Base-by-base conservation (phyloP, 2,329 filamentous ascomycete genomes). In the Sphaerulina musiva region DNA sequence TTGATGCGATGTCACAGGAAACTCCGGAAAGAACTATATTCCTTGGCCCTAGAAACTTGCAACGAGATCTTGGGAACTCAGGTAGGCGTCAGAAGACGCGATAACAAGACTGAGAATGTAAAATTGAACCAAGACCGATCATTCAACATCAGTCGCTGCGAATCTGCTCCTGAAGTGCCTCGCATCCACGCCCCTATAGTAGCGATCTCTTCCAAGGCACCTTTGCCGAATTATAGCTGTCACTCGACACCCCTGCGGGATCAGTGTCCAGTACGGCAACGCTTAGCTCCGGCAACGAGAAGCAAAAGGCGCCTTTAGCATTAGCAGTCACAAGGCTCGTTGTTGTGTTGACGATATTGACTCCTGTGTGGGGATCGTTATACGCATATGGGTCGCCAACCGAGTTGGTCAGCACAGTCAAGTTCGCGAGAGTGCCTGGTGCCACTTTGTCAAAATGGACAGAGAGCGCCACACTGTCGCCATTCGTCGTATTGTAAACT, bases 251-350 rank as follows among this genome's bases (percentile, higher is more conserved):
- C n/a, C 29, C 44, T 20, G 44, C 32, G 10, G 49, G 45, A 23
- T 58, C 62, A 14, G 62, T 69, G 10, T 80, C 78, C 46, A 83
- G 63, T 2, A 83, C 75, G 12, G 78, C 79, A 45, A 83, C 75
- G 61, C 79, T 82, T 50, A 82, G 63, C 58, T 80, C 70, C 0
- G 79, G 79, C 61, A 83, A 53, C 23, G 64, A 70, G 57, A 83
- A 83, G 46, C 69, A 67, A 60, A 82, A 81, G 1, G 62, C 66
- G 2, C 80, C 80, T 23, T 73, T 69, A 8, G 64, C 62, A 17
- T 72, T 74, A 1, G 76, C 78, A 60, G 66, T 69, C 34, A 80
- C 44, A 0, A 68, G 67, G 0, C 62, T 66, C 9, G 67, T 73
- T 1, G 53, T 73, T 32, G 69, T 75, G 48, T 76, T 67, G 0